Evolutionary conservation across 169 alveolate genomes (phyloP), one percentile per base, ranked within the genome.

Genomic region (Eimeria acervulina): DNA sequence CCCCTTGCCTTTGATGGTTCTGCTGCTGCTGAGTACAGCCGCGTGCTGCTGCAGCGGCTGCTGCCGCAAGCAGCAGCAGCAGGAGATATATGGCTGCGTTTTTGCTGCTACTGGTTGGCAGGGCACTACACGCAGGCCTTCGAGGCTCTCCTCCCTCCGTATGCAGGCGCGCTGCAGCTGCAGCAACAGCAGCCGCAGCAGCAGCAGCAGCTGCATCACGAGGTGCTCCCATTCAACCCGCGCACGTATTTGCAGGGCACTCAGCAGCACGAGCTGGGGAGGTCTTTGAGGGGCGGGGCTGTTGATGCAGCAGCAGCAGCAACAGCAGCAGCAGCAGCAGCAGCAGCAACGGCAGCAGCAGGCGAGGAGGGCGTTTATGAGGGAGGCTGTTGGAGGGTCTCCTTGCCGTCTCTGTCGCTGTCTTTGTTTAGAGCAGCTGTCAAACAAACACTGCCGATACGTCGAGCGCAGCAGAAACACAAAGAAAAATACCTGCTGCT

Each of bases 41-140:
- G 92, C 10, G 84, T 92, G 81, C 90, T 92, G 81, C 72, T 92
- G 72, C 92, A 59, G 70, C 91, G 95, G 63, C 63, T 92, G 47
- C 68, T 76, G 70, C 90, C 95, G 38, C 38, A 19, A 5, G 95
- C 95, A 7, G 81, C 83, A 76, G 95, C 91, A 19, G 92, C 70
- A 76, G 92, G 84, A 13, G 95, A 92, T 52, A 76, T 92, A n/a
- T 92, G 95, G 95, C 83, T 92, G 70, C 70, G 87, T 7, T 85
- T 74, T 38, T 70, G 68, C 59, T 84, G 91, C 59, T 55, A 38
- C 72, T 92, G 95, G 95, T 68, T 92, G 42, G 90, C 92, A 26
- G 95, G 95, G 28, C 78, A 92, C 83, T 59, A 92, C 92, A 23
- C 68, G 52, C 80, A 55, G 7, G 95, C 95, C 31, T 59, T 92